A percentile compares a stretch with the other conserved stretches of the same genome.
Conservation (phyloP, 371 early-diverging fungal species). For the Smittium mucronatum region DNA sequence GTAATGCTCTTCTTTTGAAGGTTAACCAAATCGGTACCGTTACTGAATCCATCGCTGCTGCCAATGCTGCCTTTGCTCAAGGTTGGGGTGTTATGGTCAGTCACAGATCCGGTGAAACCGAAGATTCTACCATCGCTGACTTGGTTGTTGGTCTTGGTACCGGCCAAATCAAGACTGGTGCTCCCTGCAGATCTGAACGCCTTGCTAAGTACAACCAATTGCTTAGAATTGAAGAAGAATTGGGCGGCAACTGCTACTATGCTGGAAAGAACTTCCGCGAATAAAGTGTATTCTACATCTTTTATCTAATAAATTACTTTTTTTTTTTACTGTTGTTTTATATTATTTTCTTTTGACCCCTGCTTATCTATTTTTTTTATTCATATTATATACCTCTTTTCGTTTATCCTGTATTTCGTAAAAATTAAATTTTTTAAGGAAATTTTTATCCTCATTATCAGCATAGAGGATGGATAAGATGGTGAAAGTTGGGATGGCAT, state of each 20-base stretch:
- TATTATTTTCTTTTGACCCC: too few species aligned
- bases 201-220: constrained; percentile 98
- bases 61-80: constrained; percentile 37
- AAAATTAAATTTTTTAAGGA: too few species aligned
- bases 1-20: constrained; percentile 94
- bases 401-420: too few species aligned
- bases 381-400: too few species aligned
- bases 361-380: too few species aligned
- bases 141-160: constrained; percentile 94
- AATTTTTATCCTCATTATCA: too few species aligned
- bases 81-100: constrained; percentile 99
- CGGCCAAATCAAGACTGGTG: constrained; percentile 99
- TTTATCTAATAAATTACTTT: too few species aligned
- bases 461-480: too few species aligned
- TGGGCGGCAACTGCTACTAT: constrained; percentile 65
- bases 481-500: too few species aligned
- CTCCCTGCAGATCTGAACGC: constrained; percentile 96
- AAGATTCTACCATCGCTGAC: constrained; percentile 97
- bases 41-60: constrained; percentile 86
- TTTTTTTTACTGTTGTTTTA: too few species aligned
- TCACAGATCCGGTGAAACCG: constrained; percentile 98
- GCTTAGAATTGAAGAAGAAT: constrained; percentile 82
- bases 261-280: constrained; percentile 87
- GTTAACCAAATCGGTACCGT: constrained; percentile 99
- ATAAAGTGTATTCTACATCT: too few species aligned